phyloP scores from a whole-genome alignment of 768 basidiomycete species.

The Boletus rubescentipes region DNA sequence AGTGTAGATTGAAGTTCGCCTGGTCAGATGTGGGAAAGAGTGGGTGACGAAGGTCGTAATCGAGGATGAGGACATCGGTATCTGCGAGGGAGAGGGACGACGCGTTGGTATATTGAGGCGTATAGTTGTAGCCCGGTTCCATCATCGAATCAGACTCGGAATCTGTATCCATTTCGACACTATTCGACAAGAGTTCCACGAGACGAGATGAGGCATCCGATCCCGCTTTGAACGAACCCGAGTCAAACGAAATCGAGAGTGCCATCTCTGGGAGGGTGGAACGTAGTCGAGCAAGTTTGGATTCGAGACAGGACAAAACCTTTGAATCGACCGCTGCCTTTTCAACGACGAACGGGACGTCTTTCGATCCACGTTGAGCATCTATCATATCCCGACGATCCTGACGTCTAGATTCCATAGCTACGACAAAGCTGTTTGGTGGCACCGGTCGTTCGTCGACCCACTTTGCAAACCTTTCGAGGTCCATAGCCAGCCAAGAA shows the following conservation, averaged over 20 bases:
- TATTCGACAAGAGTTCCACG: conserved; percentile 15
- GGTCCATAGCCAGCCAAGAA: conserved; percentile 28
- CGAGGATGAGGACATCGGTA: conserved; percentile 48
- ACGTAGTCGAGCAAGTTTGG: conserved; percentile 15
- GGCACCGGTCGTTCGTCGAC: conserved; percentile 23
- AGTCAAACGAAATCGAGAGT: conserved; percentile 13
- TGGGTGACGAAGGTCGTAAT: conserved; percentile 52
- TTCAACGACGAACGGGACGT: conserved; percentile 1
- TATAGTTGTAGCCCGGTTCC: conserved; percentile 13
- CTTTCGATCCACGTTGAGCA: neutral
- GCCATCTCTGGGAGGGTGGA: conserved; percentile 3
- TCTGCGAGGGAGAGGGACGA: conserved; percentile 23
- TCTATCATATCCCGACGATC: neutral
- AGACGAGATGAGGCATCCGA: conserved; percentile 17
- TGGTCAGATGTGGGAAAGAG: conserved; percentile 33
- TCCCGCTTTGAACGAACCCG: neutral
- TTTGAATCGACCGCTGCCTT: conserved; percentile 11
- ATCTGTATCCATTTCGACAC: neutral
- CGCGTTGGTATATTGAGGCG: conserved; percentile 13
- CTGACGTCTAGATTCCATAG: conserved; percentile 27
- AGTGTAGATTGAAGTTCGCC: conserved; percentile 33
- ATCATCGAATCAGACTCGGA: conserved; percentile 9
- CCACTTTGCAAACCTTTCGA: conserved; percentile 43
- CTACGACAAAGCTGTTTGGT: conserved; percentile 39
- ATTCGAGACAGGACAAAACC: conserved; percentile 20